Conservation (phyloP, 2,329 filamentous ascomycete species). For the Ceratocystis harringtonii region DNA sequence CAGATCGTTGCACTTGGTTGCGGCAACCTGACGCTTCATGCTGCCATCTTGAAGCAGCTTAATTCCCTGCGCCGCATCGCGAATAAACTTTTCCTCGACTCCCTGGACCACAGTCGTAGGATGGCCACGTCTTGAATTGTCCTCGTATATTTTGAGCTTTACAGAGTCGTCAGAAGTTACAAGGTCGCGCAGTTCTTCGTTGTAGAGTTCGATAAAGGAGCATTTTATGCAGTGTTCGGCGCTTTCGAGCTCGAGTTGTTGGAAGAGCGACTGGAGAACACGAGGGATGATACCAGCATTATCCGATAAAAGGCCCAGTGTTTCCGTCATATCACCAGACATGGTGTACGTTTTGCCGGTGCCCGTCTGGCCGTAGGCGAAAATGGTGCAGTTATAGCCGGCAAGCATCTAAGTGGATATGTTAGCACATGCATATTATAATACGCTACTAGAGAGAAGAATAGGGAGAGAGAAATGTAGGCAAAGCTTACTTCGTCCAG, state of each 20-base stretch:
- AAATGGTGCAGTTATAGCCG: constrained; percentile 96
- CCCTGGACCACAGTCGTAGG: constrained; percentile 81
- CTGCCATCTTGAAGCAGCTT: constrained; percentile 78
- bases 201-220: constrained; percentile 97
- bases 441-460: neutral
- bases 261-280: constrained; percentile 73
- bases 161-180: constrained; percentile 64
- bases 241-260: constrained; percentile 63
- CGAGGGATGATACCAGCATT: constrained; percentile 90
- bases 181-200: constrained; percentile 87
- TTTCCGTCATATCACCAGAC: constrained; percentile 93
- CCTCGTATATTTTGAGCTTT: constrained; percentile 93
- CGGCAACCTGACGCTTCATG: constrained; percentile 90
- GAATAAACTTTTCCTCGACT: constrained; percentile 93
- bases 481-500: constrained; percentile 59
- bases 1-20: constrained; percentile 98
- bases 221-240: constrained; percentile 85
- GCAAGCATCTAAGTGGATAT: constrained; percentile 54
- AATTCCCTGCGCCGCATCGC: constrained; percentile 70
- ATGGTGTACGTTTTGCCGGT: constrained; percentile 99
- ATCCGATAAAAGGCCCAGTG: constrained; percentile 71
- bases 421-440: constrained; percentile 1
- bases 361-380: constrained; percentile 94
- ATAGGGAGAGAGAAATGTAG: neutral
- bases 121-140: constrained; percentile 72